phyloP scores from a whole-genome alignment of 2,329 filamentous ascomycete genomes.

The Fonsecaea multimorphosa region DNA sequence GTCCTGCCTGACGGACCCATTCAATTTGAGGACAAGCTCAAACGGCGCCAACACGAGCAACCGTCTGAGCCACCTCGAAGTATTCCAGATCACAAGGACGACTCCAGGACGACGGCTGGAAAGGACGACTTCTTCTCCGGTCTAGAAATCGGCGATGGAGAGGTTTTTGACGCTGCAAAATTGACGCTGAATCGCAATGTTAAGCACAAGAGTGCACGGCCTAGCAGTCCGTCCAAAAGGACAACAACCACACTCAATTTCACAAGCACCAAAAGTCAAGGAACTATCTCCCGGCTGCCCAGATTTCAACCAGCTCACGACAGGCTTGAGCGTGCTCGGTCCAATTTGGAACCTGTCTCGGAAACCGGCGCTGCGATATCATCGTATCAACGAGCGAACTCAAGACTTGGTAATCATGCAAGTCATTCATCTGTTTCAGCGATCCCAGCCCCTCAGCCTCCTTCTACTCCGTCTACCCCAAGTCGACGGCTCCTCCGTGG shows the following conservation, averaged over 20 bases:
- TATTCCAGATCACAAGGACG: slow-evolving; percentile 45
- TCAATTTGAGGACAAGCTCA: slow-evolving; percentile 79
- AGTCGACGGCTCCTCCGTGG: slow-evolving; percentile 64
- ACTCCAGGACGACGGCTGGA: slow-evolving; percentile 41
- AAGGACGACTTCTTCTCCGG: slow-evolving; percentile 82
- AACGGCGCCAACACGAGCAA: slow-evolving; percentile 67
- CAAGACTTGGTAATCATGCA: slow-evolving; percentile 69
- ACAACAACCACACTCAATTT: slow-evolving; percentile 88
- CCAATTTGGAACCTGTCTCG: slow-evolving; percentile 87
- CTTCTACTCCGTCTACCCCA: slow-evolving; percentile 65
- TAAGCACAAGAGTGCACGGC: slow-evolving; percentile 76
- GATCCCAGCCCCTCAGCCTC: slow-evolving; percentile 66
- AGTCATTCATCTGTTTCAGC: slow-evolving; percentile 69
- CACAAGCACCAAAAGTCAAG: slow-evolving; percentile 72
- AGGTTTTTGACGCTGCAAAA: slow-evolving; percentile 80
- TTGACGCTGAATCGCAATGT: slow-evolving; percentile 89
- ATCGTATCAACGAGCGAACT: slow-evolving; percentile 68
- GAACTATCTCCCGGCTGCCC: slow-evolving; percentile 73
- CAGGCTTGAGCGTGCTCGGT: slow-evolving; percentile 72
- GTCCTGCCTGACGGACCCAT: slow-evolving; percentile 82
- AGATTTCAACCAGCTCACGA: slow-evolving; percentile 63
- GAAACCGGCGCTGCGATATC: slow-evolving; percentile 79
- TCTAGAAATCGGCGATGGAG: slow-evolving; percentile 83
- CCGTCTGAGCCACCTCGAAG: slow-evolving; percentile 44
- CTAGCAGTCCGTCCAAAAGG: slow-evolving; percentile 65